phyloP scores from a whole-genome alignment of 1,139 yeast genomes.

The Sugiyamaella japonica region DNA sequence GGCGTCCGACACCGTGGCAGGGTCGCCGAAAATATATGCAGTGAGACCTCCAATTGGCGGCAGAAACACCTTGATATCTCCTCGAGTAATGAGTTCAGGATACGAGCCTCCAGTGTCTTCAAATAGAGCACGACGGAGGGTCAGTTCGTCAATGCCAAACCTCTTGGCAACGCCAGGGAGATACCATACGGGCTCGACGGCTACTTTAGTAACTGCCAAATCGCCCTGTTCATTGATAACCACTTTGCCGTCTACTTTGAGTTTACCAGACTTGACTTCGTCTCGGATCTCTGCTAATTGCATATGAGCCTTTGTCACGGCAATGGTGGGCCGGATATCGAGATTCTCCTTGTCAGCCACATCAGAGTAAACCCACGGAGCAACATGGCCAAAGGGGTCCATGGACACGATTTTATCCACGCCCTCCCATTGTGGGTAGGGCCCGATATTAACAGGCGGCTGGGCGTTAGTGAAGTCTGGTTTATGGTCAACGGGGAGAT shows the following conservation, averaged over 20 bases:
- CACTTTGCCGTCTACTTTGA: constrained; percentile 56
- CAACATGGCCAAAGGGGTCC: constrained; percentile 63
- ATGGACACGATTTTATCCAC: constrained; percentile 56
- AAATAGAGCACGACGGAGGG: constrained; percentile 56
- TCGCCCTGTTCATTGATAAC: constrained; percentile 59
- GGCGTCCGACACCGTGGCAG: constrained; percentile 52
- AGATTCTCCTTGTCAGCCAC: constrained; percentile 47
- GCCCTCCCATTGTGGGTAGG: constrained; percentile 55
- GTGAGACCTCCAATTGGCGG: constrained; percentile 68
- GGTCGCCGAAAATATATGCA: constrained; percentile 61
- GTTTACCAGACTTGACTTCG: constrained; percentile 51
- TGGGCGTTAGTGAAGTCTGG: constrained; percentile 63
- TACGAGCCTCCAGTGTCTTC: constrained; percentile 67
- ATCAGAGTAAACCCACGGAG: constrained; percentile 55
- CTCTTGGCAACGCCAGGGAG: constrained; percentile 64
- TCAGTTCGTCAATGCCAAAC: constrained; percentile 55
- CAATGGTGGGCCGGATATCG: constrained; percentile 60
- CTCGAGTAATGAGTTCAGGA: constrained; percentile 62
- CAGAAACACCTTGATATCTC: constrained; percentile 58
- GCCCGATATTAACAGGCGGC: constrained; percentile 57
- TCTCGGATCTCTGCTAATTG: constrained; percentile 56
- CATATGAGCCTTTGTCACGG: constrained; percentile 62
- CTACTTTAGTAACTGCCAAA: constrained; percentile 58
- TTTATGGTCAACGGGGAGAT: constrained; percentile 49
- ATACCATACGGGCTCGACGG: constrained; percentile 67